phyloP scores from a whole-genome alignment of 345 rosid species.

The Camelina laxa region DNA sequence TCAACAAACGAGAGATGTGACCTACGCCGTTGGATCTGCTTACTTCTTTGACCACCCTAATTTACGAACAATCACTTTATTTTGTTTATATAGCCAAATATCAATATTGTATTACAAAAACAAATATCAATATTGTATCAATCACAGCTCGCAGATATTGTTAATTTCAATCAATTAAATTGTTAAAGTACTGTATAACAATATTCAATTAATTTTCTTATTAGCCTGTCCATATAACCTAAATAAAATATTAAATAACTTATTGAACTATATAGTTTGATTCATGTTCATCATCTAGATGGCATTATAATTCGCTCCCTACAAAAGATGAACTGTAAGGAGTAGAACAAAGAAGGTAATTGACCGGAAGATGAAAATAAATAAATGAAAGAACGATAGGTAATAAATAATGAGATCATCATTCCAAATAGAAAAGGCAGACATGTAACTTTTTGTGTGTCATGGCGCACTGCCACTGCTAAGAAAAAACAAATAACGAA shows the following conservation, averaged over 20 bases:
- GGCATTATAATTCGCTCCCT: not conserved
- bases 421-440: conserved; percentile 66
- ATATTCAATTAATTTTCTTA: not conserved
- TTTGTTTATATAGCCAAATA: not conserved
- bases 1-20: conserved; percentile 36
- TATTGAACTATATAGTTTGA: not conserved
- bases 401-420: conserved; percentile 75
- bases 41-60: conserved; percentile 44
- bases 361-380: conserved; percentile 13
- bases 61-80: not conserved
- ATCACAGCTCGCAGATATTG: not conserved
- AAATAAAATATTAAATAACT: not conserved
- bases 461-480: conserved; percentile 55
- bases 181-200: not conserved
- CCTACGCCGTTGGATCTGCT: conserved; percentile 37
- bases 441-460: conserved; percentile 69
- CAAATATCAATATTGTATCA: not conserved
- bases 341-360: not conserved
- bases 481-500: not conserved
- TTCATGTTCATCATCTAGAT: not conserved
- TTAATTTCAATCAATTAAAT: not conserved
- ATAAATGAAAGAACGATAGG: not conserved
- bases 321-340: not conserved
- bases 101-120: not conserved
- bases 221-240: not conserved